Evolutionary conservation across 768 basidiomycete genomes (phyloP).

Genomic region (Boletus reticuloceps): DNA sequence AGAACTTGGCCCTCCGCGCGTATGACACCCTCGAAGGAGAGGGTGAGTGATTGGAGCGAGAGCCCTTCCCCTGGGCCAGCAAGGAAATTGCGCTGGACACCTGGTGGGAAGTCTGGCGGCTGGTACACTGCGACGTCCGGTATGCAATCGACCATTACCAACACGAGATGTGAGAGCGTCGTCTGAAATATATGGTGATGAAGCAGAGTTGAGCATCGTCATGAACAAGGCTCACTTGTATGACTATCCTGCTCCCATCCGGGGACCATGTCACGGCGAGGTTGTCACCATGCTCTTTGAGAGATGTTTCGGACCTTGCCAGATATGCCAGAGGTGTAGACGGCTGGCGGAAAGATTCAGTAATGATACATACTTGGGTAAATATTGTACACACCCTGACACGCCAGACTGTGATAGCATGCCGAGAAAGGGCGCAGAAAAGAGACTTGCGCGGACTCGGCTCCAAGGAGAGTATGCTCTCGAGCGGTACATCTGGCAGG

Average conservation of each 20-base stretch:
- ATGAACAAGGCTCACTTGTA: conserved; percentile 55
- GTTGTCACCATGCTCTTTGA: conserved; percentile 85
- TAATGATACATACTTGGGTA: neutral
- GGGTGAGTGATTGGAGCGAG: conserved; percentile 61
- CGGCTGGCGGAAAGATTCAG: conserved; percentile 45
- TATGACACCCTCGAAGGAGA: conserved; percentile 81
- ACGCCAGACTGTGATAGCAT: conserved; percentile 76
- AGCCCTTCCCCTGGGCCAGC: conserved; percentile 80
- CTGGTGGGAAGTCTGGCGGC: conserved; percentile 44
- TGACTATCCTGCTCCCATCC: conserved; percentile 74
- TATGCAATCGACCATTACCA: conserved; percentile 62
- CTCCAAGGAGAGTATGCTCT: conserved; percentile 54
- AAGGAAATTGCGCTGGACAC: conserved; percentile 64
- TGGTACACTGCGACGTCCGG: conserved; percentile 55
- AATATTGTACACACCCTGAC: conserved; percentile 57
- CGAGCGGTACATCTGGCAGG: conserved; percentile 59
- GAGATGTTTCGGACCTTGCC: conserved; percentile 70
- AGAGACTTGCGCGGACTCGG: conserved; percentile 74
- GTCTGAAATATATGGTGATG: conserved; percentile 49
- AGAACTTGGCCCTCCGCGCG: conserved; percentile 71
- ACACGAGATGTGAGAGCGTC: conserved; percentile 72
- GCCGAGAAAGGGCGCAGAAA: conserved; percentile 72
- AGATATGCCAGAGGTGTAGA: conserved; percentile 70
- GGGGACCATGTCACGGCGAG: conserved; percentile 74
- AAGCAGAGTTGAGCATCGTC: neutral